These are phyloP conservation scores for Elaeis oleifera DNA, from an alignment of 202 grass and related monocot species.

Conservation along the genomic window DNA sequence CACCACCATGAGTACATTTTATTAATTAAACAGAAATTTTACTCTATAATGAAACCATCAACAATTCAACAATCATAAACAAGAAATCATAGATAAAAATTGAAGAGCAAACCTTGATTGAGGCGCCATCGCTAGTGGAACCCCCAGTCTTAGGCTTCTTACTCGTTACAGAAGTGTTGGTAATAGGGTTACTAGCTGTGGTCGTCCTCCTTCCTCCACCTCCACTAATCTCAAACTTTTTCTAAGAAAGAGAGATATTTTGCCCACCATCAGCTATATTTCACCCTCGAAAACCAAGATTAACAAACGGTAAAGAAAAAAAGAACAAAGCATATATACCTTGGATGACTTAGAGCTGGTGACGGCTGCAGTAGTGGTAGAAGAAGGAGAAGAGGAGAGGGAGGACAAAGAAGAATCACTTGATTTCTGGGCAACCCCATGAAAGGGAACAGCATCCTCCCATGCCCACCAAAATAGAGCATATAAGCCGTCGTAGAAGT, in stretches of 20 bases:
- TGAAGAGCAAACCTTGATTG: not conserved
- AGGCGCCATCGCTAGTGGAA: not conserved
- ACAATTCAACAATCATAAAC: not conserved
- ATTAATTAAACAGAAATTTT: not conserved
- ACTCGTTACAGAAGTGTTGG: not conserved
- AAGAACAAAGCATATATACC: conserved; percentile 9
- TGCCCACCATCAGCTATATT: not conserved
- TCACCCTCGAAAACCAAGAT: not conserved
- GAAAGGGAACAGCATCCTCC: conserved; percentile 4
- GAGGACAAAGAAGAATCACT: conserved; percentile 75
- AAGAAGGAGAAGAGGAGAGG: conserved; percentile 1
- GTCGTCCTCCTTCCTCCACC: conserved; percentile 12
- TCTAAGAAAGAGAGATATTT: conserved; percentile 26
- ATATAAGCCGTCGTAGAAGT: not conserved
- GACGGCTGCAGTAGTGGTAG: not conserved
- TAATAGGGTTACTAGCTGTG: not conserved
- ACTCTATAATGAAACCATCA: too few relatives aligned
- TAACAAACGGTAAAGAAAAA: not conserved
- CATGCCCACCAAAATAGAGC: conserved; percentile 6
- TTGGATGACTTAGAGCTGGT: conserved; percentile 24
- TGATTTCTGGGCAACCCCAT: conserved; percentile 44
- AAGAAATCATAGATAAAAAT: not conserved
- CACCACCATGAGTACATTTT: not conserved
- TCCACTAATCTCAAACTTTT: conserved; percentile 40
- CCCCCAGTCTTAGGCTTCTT: conserved; percentile 64